Conservation (phyloP, 2,329 filamentous ascomycete species). For the Pseudogymnoascus sp. region DNA sequence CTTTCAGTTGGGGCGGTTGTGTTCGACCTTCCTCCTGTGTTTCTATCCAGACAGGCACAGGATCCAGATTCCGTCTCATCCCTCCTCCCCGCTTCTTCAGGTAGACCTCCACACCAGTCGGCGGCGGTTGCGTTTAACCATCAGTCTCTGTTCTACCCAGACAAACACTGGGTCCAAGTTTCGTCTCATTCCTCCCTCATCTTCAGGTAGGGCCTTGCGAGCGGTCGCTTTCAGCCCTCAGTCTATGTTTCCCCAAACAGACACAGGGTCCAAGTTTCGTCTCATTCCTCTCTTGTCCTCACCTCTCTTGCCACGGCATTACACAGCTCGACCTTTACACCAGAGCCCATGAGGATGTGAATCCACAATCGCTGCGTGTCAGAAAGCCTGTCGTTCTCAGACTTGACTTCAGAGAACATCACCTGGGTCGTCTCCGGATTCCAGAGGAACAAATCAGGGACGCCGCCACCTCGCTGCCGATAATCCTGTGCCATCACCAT, state of each 20-base stretch:
- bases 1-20: neutral
- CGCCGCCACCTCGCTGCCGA: constrained; percentile 70
- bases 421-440: constrained; percentile 21
- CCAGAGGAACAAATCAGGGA: constrained; percentile 93
- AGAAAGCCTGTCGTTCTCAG: constrained; percentile 83
- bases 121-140: neutral
- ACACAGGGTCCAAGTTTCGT: neutral
- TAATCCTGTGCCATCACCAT: constrained; percentile 97
- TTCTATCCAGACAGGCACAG: neutral
- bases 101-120: neutral
- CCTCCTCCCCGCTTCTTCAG: neutral
- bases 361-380: constrained; percentile 97
- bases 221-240: neutral
- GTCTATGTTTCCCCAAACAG: neutral
- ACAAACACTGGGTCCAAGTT: neutral
- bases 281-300: neutral
- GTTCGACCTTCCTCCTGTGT: neutral
- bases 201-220: neutral
- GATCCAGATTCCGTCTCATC: neutral
- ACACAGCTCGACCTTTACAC: constrained; percentile 76
- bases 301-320: constrained; percentile 38
- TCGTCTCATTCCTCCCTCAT: neutral
- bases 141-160: neutral
- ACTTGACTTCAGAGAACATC: constrained; percentile 74
- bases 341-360: constrained; percentile 78